Base-by-base conservation (phyloP, 768 basidiomycete species). In the Amanita pseudoporphyria region DNA sequence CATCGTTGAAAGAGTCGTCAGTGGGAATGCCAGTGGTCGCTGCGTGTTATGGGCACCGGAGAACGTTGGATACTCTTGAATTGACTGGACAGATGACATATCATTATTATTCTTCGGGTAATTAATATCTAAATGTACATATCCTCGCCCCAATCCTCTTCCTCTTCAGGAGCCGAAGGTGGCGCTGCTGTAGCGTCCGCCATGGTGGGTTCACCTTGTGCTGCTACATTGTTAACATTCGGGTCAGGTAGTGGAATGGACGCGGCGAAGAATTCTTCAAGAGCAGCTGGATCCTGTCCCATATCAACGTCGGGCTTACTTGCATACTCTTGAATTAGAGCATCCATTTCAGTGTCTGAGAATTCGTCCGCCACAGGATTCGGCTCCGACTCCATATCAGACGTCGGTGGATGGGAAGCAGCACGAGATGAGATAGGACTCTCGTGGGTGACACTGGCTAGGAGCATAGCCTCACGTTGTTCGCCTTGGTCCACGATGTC, bases 31-130 rank as follows among this genome's bases (percentile, higher is more conserved):
- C 1, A 85, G 80, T 52, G 89, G 89, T 22, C 73, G 84, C 47
- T 90, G 88, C 60, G 76, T 86, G 10, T 65, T 92, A 9, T 92
- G 89, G 89, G 87, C 82, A 26, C 77, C 76, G 7, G 52, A 45
- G 13, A 61, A 60, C 45, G 55, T 56, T 45, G 57, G 30, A 32
- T 41, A 49, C 32, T 49, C 47, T n/a, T 49, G 31, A 30, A 21
- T 26, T 46, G 19, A n/a, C 18, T 14, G 28, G 32, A n/a, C 2
- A 6, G 14, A 12, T 16, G 5, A n/a, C 13, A 32, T 33, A 30
- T 32, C 6, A 44, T 44, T 44, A 44, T 30, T 35, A 45, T 5
- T 35, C n/a, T 13, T 16, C 16, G 32, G 32, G 9, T 24, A 10
- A n/a, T 32, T 35, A 47, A 28, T 14, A 42, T 24, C 33, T 49